Base-by-base conservation (phyloP, 495 filamentous ascomycete genomes). In the Neurospora intermedia region DNA sequence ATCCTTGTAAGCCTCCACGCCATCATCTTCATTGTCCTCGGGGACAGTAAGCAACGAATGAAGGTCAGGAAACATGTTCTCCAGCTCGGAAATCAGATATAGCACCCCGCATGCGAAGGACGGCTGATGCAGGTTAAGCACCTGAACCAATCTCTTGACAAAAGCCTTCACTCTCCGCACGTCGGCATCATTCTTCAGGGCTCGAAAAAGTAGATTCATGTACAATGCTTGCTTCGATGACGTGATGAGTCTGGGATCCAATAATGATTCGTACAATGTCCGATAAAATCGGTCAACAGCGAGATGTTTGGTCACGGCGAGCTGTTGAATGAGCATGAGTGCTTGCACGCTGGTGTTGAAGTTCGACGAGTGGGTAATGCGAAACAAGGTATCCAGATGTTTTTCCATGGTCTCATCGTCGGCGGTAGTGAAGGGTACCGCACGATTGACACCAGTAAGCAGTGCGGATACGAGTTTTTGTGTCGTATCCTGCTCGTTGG, bases 321-420 rank as follows among this genome's bases (percentile, higher is more conserved):
- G 87, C 80, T 98, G 96, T 80, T 98, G 96, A 74, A 99, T 96
- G 71, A 99, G 85, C 90, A 97, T 93, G 72, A 99, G 84, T 43
- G 96, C 96, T 81, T 98, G 96, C 40, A 99, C 92, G 78, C 93
- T 94, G 9, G 96, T 99, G 83, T 98, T 98, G 85, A 99, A 98
- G 79, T 98, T 99, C 15, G 96, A 93, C 0, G 96, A 98, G 81
- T 99, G 95, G 1, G 96, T 96, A 75, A 99, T 94, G 75, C 89
- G 88, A 86, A 98, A 99, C 41, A 99, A 84, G 4, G 94, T 97
- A 78, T 98, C 92, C 73, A 98, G 88, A 74, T 98, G 94, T 73
- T 91, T 91, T 74, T 95, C 92, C 72, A 98, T 87, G 85, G 88
- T 89, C 45, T 87, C 87, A 74, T 92, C 89, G 74, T 96, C 93